Percentiles rank a stretch among this genome's conserved stretches.
phyloP scores from a whole-genome alignment of 352 stramenopile species.

The Globisporangium carolinianum region DNA sequence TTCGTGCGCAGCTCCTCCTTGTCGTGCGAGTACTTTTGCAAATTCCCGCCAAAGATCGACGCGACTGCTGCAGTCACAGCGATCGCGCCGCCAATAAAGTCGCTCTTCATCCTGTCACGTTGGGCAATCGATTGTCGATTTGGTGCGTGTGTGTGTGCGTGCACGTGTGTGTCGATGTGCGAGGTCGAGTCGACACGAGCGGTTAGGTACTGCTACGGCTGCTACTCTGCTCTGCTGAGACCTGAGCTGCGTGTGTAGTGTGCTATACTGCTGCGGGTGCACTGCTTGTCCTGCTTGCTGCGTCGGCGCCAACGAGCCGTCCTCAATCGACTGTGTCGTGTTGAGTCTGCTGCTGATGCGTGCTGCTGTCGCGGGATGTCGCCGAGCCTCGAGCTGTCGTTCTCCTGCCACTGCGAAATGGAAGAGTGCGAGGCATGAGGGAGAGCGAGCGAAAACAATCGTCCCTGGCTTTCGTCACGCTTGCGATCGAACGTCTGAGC shows the following conservation, averaged over 20 bases:
- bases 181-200: conserved; percentile 1
- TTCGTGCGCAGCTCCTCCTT: conserved; percentile 69
- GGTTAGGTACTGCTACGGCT: not conserved
- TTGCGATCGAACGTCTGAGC: not conserved
- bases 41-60: conserved; percentile 88
- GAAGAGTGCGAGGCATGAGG: not conserved
- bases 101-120: conserved; percentile 40
- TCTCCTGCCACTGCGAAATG: not conserved
- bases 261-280: not conserved
- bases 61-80: conserved; percentile 64
- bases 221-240: not conserved
- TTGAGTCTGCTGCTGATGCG: not conserved
- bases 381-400: not conserved
- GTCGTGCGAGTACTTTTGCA: conserved; percentile 89
- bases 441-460: not conserved
- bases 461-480: not conserved
- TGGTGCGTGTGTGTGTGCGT: not conserved
- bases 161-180: not conserved
- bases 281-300: not conserved
- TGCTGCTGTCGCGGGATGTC: not conserved
- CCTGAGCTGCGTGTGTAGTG: not conserved
- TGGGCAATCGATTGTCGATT: not conserved
- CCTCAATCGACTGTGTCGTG: not conserved
- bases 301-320: not conserved
- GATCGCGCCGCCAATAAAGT: conserved; percentile 74